Evolutionary conservation across 1,284 basidiomycete species (phyloP), one percentile per base, ranked within the genome.

Genomic region (Laetiporus sulphureus): DNA sequence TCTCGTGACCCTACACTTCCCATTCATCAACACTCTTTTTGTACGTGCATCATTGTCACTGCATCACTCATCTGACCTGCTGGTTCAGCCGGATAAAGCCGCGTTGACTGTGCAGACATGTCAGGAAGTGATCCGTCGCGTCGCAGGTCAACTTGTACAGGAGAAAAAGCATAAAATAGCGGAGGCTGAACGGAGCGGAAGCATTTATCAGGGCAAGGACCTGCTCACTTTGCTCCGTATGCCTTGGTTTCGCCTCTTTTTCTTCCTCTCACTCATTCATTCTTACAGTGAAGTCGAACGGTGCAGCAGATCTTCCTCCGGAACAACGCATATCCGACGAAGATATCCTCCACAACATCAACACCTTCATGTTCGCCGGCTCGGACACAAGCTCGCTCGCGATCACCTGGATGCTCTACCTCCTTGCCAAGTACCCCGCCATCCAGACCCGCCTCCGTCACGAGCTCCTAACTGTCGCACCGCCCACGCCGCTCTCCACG

Each of bases 301-400:
- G 72, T 31, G 72, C 83, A 3, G 72, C 63, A 0, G 79, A 84
- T 46, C 64, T 85, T 13, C 67, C 77, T 10, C 66, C 68, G 0
- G 76, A 81, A 38, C 77, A 89, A 49, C 76, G 81, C 32, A 80
- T 92, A 46, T 85, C 86, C 2, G 86, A 91, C 53, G 76, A 80
- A 33, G 88, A 91, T 51, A 80, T 91, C 35, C 66, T 88, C 24
- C 68, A 88, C 54, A 90, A 82, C 49, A 80, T 91, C 61, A 90
- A 87, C 50, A 91, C 89, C 0, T 85, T 91, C 59, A 78, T 91
- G 68, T 89, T 91, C 61, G 89, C 86, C 12, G 89, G 89, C 10
- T 86, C 86, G 4, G 88, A 92, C 55, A 90, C 90, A 0, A 84
- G 83, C 10, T 84, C 84, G 2, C 74, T 91, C 21, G 73, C 80